Base-by-base conservation (phyloP, 148 eudicot genomes). In the Simmondsia chinensis region DNA sequence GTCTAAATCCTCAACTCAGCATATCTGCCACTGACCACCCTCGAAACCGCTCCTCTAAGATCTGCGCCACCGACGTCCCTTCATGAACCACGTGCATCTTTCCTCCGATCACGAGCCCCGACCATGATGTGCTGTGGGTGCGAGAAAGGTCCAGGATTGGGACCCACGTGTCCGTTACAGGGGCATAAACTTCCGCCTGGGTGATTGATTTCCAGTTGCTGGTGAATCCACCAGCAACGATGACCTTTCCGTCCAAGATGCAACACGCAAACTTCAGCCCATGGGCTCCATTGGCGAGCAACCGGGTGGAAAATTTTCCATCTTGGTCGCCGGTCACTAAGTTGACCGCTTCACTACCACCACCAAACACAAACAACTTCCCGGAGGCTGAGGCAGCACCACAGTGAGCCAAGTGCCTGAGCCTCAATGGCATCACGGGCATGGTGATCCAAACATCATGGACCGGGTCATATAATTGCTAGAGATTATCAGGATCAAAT, bases 151-250 rank as follows among this genome's bases (percentile, higher is more conserved):
- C 80, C 15, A 77, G 77, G 33, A 81, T 59, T 13, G 80, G 20
- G 9, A 30, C 48, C 89, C 89, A 81, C 7, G 44, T 30, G 27
- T 81, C 66, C 33, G 60, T 73, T 27, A 43, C 68, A 2, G 89
- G 89, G 48, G 76, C 83, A 16, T 81, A 81, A 11, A 81, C 60
- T 52, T 81, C 89, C 4, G 83, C 83, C 27, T 65, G 65, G 5
- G 80, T 50, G 13, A 74, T 81, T 16, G 89, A 81, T 62, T 76
- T 73, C 63, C 80, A 46, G 83, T 70, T 70, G 63, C 58, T 65
- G 9, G 83, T 77, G 53, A 81, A 81, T 16, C 89, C 89, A 26
- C 89, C 89, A 1, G 89, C 80, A 6, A 71, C 89, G 9, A 76
- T 56, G 26, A 81, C 77, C 61, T 73, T 81, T 19, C 75, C 83